phyloP scores from a whole-genome alignment of 805 yeast species.

The Hanseniaspora taiwanica region DNA sequence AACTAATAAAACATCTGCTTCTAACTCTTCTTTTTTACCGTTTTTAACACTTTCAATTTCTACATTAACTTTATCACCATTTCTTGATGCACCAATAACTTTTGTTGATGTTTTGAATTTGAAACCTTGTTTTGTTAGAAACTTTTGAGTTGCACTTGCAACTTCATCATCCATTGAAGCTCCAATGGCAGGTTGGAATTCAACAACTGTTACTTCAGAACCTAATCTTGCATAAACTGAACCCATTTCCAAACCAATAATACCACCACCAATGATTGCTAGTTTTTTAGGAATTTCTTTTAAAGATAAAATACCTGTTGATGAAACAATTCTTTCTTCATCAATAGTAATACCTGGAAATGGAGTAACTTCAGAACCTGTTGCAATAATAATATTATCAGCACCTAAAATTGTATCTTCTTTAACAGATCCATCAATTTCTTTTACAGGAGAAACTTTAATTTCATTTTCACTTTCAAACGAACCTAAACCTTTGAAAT shows the following conservation, averaged over 20 bases:
- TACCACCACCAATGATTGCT: conserved; percentile 97
- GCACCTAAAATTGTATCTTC: conserved; percentile 62
- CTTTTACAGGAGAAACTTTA: conserved; percentile 77
- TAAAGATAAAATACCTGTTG: conserved; percentile 81
- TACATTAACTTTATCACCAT: conserved; percentile 77
- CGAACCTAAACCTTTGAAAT: conserved; percentile 87
- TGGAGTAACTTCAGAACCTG: conserved; percentile 97
- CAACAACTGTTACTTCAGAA: conserved; percentile 86
- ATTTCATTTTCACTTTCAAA: conserved; percentile 71
- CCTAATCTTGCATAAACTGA: conserved; percentile 95
- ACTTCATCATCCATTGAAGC: conserved; percentile 98
- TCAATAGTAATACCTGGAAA: conserved; percentile 97
- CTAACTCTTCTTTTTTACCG: conserved; percentile 66
- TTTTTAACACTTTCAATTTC: conserved; percentile 82
- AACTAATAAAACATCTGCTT: conserved; percentile 87
- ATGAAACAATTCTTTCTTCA: conserved; percentile 91
- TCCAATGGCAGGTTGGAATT: conserved; percentile 83
- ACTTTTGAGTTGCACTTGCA: conserved; percentile 78
- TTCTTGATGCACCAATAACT: conserved; percentile 74
- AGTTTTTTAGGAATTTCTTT: conserved; percentile 85
- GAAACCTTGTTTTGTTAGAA: conserved; percentile 87
- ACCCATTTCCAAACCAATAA: conserved; percentile 98
- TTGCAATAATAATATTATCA: conserved; percentile 85
- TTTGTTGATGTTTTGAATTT: conserved; percentile 88
- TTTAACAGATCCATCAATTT: conserved; percentile 50